Evolutionary conservation across 129 eudicot genomes (phyloP).

Genomic region (Tanacetum coccineum): DNA sequence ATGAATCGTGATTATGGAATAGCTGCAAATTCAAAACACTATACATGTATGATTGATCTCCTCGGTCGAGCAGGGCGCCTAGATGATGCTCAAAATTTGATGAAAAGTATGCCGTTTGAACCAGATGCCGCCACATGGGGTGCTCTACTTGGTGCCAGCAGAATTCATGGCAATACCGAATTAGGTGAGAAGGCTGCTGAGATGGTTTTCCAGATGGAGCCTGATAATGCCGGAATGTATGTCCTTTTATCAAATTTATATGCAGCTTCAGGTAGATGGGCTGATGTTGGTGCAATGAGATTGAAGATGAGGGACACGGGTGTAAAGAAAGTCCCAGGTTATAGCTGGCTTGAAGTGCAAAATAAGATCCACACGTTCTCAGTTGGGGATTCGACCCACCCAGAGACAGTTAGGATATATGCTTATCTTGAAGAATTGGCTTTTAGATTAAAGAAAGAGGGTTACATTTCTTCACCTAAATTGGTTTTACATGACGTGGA

Average conservation of each 20-base stretch:
- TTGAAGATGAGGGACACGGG: no score
- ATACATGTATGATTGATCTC: no score
- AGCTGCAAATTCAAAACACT: no score
- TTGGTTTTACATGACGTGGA: not conserved
- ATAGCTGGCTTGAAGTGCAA: not conserved
- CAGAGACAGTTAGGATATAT: not conserved
- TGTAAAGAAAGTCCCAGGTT: not conserved
- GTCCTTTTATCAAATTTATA: not conserved
- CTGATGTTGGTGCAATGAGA: not conserved
- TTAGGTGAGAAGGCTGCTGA: not conserved
- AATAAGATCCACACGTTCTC: slow-evolving; percentile 1
- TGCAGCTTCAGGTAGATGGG: not conserved
- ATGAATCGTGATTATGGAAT: no score
- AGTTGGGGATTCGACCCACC: not conserved
- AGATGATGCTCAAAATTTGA: no score
- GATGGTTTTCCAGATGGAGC: not conserved
- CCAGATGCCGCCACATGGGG: no score
- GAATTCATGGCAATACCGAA: not conserved
- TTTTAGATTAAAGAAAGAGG: not conserved
- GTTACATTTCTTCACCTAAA: not conserved
- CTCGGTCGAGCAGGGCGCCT: no score
- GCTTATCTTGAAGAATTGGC: not conserved
- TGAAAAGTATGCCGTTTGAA: no score
- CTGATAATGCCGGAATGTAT: not conserved
- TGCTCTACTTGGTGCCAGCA: not conserved